Evolutionary conservation across 306 rosid species (phyloP).

Genomic region (Fagus sylvatica): DNA sequence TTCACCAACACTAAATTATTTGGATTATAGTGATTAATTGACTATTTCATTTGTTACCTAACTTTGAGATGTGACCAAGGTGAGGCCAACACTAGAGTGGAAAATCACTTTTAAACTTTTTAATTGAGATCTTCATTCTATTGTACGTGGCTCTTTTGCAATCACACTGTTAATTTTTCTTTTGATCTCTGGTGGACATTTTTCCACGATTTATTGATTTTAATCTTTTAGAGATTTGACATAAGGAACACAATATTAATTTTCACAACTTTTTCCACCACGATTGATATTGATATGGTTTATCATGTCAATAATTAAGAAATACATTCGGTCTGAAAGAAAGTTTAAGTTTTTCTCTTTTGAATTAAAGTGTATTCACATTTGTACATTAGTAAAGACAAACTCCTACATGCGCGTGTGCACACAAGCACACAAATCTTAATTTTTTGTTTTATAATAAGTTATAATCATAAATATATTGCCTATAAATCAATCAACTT

Average conservation of each 20-base stretch:
- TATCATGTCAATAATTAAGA: too few species aligned
- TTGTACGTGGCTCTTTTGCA: slow-evolving; percentile 1
- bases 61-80: slow-evolving; percentile 26
- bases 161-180: not conserved
- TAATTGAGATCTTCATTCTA: not conserved
- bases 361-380: too few species aligned
- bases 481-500: too few species aligned
- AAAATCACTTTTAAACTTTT: not conserved
- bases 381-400: too few species aligned
- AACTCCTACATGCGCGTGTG: too few species aligned
- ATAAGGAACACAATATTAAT: too few species aligned
- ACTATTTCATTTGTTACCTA: slow-evolving; percentile 25
- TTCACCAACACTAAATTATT: not conserved
- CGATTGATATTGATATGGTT: too few species aligned
- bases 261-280: too few species aligned
- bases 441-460: too few species aligned
- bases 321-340: not conserved
- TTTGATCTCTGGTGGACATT: not conserved
- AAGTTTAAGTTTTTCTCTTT: not conserved
- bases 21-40: not conserved
- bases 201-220: not conserved
- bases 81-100: not conserved
- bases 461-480: too few species aligned
- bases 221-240: not conserved
- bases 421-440: too few species aligned